phyloP scores from a whole-genome alignment of 2,329 filamentous ascomycete species.

The Beauveria pseudobassiana region DNA sequence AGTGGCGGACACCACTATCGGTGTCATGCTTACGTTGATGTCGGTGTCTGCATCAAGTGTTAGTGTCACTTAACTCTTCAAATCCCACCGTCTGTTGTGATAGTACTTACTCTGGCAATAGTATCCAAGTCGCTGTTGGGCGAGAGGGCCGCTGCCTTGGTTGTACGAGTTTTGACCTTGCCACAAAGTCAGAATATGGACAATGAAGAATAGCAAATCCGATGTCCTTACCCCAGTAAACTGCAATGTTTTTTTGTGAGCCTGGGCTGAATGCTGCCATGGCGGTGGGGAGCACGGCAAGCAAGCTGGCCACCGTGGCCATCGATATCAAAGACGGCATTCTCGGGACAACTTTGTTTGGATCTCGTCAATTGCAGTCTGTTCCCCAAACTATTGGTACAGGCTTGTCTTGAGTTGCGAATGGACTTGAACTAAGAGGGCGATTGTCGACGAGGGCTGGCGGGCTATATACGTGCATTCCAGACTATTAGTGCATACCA shows the following conservation, averaged over 20 bases:
- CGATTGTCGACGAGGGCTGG: neutral
- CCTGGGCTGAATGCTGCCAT: constrained; percentile 37
- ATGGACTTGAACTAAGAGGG: neutral
- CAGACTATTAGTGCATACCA: neutral
- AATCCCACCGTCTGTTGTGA: too few relatives aligned
- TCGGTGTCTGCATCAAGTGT: constrained; percentile 29
- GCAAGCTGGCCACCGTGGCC: constrained; percentile 16
- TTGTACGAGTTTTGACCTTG: constrained; percentile 53
- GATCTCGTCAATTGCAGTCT: neutral
- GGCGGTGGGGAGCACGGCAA: constrained; percentile 22
- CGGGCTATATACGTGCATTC: constrained; percentile 1
- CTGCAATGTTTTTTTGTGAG: constrained; percentile 47
- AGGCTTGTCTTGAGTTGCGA: neutral
- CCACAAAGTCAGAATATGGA: constrained; percentile 5
- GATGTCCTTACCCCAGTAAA: constrained; percentile 54
- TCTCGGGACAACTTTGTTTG: neutral
- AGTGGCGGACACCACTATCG: neutral
- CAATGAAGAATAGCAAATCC: too few relatives aligned
- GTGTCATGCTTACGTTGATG: constrained; percentile 32
- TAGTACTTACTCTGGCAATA: constrained; percentile 50
- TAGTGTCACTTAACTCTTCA: constrained; percentile 8
- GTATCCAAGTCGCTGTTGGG: constrained; percentile 47
- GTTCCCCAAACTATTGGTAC: neutral
- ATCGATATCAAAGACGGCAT: constrained; percentile 8
- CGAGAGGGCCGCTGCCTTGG: constrained; percentile 32